Base-by-base conservation (phyloP, 73 alveolate species). In the Symbiodinium natans region DNA sequence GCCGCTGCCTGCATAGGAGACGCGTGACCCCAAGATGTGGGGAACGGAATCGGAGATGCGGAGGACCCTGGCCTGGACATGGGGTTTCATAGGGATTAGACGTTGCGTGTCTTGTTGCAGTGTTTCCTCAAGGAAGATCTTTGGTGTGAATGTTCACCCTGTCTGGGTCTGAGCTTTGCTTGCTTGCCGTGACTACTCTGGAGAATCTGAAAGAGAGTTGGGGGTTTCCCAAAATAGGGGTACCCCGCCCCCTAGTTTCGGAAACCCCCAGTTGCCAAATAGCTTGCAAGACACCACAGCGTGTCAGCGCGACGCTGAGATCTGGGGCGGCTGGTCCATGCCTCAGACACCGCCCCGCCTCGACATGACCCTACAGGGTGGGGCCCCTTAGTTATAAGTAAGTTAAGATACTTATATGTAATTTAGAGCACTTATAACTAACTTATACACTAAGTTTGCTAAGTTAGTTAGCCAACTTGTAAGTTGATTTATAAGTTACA, bases 21-120 rank as follows among this genome's bases (percentile, higher is more conserved):
- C 77, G 29, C 97, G 97, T 38, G 97, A 90, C 41, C 97, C 97
- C 43, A 90, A 90, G 88, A 90, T 90, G 97, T 90, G 97, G 97
- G 97, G 97, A 42, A 71, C 89, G 25, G 97, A 90, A 73, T n/a
- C 97, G 21, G 97, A 82, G 56, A 90, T 90, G 97, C 89, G 73
- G 80, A 68, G 97, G 97, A 17, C n/a, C n/a, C n/a, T n/a, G n/a
- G 15, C 29, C 41, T 75, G 13, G 80, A 34, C 80, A 63, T 4
- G n/a, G n/a, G n/a, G n/a, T n/a, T n/a, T n/a, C n/a, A n/a, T n/a
- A n/a, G n/a, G n/a, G n/a, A n/a, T n/a, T n/a, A n/a, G n/a, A n/a
- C n/a, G 25, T 17, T 19, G 13, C 7, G 80, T 11, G 11, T 63
- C 34, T 8, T 8, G 25, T 6, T 63, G 29, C 85, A 6, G 43